These are phyloP conservation scores for Cryptosporidium muris DNA, from an alignment of 169 alveolate genomes.

Conservation along the genomic window DNA sequence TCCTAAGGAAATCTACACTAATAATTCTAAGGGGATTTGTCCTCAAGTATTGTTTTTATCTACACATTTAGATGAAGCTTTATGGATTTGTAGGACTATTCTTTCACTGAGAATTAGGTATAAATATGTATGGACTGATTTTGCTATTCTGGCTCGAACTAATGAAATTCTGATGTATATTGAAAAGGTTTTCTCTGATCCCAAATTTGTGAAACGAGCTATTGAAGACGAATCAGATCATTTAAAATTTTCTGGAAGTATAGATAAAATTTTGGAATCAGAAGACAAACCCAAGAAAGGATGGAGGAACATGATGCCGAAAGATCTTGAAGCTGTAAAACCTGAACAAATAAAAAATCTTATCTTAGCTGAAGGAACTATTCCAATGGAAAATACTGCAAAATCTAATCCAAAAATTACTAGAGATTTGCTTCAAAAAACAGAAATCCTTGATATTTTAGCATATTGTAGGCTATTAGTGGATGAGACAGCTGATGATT, in stretches of 20 bases:
- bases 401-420: constrained; percentile 24
- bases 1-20: constrained; percentile 71
- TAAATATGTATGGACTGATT: constrained; percentile 79
- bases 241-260: background rate
- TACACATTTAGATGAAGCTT: constrained; percentile 73
- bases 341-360: background rate
- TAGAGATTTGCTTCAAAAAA: constrained; percentile 10
- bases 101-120: constrained; percentile 61
- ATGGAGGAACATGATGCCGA: constrained; percentile 39
- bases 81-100: constrained; percentile 73
- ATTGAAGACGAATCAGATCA: background rate
- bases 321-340: constrained; percentile 4
- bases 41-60: constrained; percentile 72
- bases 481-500: constrained; percentile 78
- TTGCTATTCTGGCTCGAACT: constrained; percentile 80
- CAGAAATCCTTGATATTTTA: constrained; percentile 70
- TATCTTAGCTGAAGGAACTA: background rate
- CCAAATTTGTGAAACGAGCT: constrained; percentile 58
- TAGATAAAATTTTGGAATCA: constrained; percentile 21
- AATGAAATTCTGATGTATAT: constrained; percentile 72
- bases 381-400: constrained; percentile 55
- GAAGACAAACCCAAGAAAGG: background rate
- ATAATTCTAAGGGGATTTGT: constrained; percentile 71
- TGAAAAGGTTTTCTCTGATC: constrained; percentile 72
- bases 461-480: constrained; percentile 78